Evolutionary conservation across 805 yeast species (phyloP).

Genomic region (Maudiozyma saulgeensis): DNA sequence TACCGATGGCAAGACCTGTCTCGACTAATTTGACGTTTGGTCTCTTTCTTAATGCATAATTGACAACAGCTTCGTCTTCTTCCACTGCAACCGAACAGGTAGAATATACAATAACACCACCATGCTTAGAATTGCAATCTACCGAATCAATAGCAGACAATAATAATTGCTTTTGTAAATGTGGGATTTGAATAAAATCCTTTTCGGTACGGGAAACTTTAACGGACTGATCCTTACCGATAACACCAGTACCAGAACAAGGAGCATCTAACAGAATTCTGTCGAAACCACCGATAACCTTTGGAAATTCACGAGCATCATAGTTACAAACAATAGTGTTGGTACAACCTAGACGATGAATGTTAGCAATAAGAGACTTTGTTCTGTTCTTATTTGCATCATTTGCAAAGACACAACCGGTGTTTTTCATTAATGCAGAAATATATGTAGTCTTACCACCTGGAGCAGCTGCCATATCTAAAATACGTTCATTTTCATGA

Average conservation of each 20-base stretch:
- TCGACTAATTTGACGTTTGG: conserved; percentile 94
- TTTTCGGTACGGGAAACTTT: conserved; percentile 89
- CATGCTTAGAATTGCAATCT: conserved; percentile 83
- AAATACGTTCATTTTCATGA: conserved; percentile 88
- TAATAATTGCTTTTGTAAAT: conserved; percentile 86
- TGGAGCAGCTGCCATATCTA: conserved; percentile 99
- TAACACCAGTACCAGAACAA: conserved; percentile 99
- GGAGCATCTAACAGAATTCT: conserved; percentile 95
- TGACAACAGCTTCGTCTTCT: conserved; percentile 98
- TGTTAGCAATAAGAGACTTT: conserved; percentile 91
- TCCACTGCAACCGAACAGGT: conserved; percentile 98
- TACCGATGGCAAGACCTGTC: conserved; percentile 86
- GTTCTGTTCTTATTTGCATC: conserved; percentile 96
- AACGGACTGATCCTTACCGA: conserved; percentile 92
- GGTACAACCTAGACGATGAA: conserved; percentile 92
- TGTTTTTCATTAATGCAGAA: conserved; percentile 93
- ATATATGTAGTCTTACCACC: conserved; percentile 97
- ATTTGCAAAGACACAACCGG: conserved; percentile 95
- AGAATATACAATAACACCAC: conserved; percentile 91
- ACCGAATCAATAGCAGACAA: conserved; percentile 96
- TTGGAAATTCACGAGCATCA: conserved; percentile 97
- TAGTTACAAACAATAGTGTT: conserved; percentile 95
- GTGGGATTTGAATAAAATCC: conserved; percentile 94
- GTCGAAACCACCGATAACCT: conserved; percentile 96
- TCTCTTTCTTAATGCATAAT: conserved; percentile 89